Evolutionary conservation across 1,284 basidiomycete genomes (phyloP), one percentile per base, ranked within the genome.

Genomic region (Coniferiporia weirii): DNA sequence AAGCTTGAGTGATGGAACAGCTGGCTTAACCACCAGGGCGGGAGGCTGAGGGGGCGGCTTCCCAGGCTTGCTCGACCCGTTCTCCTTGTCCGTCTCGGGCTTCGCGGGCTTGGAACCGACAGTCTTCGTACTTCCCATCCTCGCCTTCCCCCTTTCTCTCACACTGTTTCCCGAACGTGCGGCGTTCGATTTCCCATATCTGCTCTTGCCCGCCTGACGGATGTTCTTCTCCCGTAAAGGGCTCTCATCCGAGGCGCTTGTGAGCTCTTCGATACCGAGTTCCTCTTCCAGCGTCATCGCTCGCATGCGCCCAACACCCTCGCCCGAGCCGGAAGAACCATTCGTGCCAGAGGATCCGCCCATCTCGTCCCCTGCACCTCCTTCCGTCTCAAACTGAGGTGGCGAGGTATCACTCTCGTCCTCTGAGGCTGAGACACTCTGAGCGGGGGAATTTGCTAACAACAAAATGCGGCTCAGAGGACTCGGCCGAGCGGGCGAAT

Each of bases 401-500:
- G 44, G 44, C 9, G 44, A n/a, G 12, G 17, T 6, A 7, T 56
- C 52, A 45, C 56, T 40, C 20, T 50, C 48, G 17, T 52, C 45
- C 52, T 56, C 61, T n/a, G 45, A 45, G 34, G 55, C 48, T 9
- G 45, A 1, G 10, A 19, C 17, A 13, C 52, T 40, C 34, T 36
- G 43, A 40, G 51, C 74, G 7, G 85, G 86, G 0, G 85, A 87
- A 63, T 84, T 75, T 1, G 76, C 77, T 45, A 90, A 75, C 82
- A 84, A 80, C 38, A 91, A 75, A 56, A 91, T 89, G 9, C 87
- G 79, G 61, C 85, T 89, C 38, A 91, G 75, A 1, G 88, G 88
- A 64, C 87, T 89, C 0, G 89, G 88, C 70, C 83, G 84, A 2
- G 76, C 83, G 34, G 89, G 88, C 0, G 89, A 90, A 65, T 91